phyloP scores from a whole-genome alignment of 371 early-diverging fungal genomes.

The Mortierella sp. region DNA sequence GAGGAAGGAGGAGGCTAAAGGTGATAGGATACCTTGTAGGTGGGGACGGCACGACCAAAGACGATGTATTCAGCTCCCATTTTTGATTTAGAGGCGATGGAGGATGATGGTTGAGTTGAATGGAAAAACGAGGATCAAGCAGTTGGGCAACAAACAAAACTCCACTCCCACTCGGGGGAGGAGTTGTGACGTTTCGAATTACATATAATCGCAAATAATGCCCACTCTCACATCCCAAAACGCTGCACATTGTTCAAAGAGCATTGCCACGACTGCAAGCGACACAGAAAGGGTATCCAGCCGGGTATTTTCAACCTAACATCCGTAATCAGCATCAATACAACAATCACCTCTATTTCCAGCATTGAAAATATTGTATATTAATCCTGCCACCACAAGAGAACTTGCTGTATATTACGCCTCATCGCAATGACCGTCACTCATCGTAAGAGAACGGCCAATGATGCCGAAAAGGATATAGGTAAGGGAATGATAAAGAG shows the following conservation, averaged over 20 bases:
- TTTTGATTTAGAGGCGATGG: slow-evolving; percentile 17
- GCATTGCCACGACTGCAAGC: slow-evolving; percentile 1
- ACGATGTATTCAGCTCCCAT: slow-evolving; percentile 57
- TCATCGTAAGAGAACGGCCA: slow-evolving; percentile 55
- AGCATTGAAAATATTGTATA: background rate
- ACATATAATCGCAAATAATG: background rate
- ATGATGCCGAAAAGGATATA: slow-evolving; percentile 56
- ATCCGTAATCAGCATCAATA: background rate
- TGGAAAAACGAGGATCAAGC: background rate
- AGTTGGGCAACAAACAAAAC: background rate
- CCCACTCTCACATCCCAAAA: background rate
- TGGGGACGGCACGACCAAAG: slow-evolving; percentile 58
- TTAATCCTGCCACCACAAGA: background rate
- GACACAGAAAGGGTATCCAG: background rate
- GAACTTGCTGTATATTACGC: background rate
- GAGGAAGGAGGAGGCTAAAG: background rate
- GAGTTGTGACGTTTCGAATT: background rate
- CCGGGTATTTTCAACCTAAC: background rate
- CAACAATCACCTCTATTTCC: background rate
- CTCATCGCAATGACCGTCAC: slow-evolving; percentile 54
- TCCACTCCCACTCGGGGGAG: background rate
- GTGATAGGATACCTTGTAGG: slow-evolving; percentile 49
- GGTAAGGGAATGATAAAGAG: slow-evolving; percentile 24
- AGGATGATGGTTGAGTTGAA: slow-evolving; percentile 23
- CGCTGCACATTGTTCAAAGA: background rate